Conservation (phyloP, 108 stramenopile genomes). For the Skeletonema tropicum region DNA sequence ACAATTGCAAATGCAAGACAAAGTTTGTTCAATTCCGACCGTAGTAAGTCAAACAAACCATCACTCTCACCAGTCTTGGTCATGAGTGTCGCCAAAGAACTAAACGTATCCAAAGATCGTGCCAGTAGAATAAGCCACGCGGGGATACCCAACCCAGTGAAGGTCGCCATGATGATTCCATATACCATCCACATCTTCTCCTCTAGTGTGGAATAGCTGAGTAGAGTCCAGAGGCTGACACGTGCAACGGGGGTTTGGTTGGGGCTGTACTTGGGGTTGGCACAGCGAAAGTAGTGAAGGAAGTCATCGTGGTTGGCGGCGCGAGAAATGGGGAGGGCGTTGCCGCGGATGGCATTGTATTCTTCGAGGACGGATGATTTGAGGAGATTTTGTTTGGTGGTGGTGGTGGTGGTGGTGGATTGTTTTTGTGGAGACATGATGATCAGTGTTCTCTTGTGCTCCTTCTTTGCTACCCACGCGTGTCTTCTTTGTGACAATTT, state of each 20-base stretch:
- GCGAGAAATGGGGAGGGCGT: constrained; percentile 27
- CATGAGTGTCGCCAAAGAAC: constrained; percentile 22
- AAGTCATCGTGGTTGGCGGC: constrained; percentile 23
- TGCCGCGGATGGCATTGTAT: constrained; percentile 27
- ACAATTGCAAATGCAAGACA: constrained; percentile 39
- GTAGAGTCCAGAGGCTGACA: constrained; percentile 27
- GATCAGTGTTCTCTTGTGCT: too few relatives aligned
- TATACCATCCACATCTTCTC: constrained; percentile 29
- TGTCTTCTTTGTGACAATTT: too few relatives aligned
- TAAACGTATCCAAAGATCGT: constrained; percentile 41
- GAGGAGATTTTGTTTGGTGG: background rate
- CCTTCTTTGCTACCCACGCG: too few relatives aligned
- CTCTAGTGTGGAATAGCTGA: constrained; percentile 28
- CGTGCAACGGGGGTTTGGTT: constrained; percentile 1
- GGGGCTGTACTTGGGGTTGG: constrained; percentile 28
- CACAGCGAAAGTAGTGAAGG: constrained; percentile 34
- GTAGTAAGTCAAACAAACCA: constrained; percentile 15
- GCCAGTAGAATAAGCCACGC: constrained; percentile 51
- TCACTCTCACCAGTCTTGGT: constrained; percentile 1
- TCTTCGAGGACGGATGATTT: constrained; percentile 15
- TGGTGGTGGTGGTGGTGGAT: background rate
- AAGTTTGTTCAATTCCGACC: constrained; percentile 30
- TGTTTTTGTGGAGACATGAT: background rate
- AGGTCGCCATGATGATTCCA: constrained; percentile 31
- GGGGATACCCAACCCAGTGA: constrained; percentile 52